phyloP scores from a whole-genome alignment of 345 rosid genomes.

The Melastoma malabathricum region DNA sequence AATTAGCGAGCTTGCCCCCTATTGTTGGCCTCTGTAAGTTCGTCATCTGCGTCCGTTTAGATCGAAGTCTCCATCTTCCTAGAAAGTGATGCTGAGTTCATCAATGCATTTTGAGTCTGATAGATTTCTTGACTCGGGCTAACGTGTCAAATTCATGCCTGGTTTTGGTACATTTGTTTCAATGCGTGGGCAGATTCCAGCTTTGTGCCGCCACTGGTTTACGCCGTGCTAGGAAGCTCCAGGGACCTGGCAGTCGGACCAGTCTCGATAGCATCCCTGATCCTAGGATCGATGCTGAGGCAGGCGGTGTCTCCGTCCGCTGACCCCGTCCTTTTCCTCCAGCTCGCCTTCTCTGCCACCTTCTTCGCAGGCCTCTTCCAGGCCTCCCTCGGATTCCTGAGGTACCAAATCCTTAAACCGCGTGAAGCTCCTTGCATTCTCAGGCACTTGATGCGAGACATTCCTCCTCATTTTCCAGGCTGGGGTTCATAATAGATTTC shows the following conservation, averaged over 20 bases:
- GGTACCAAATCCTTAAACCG: slow-evolving; percentile 18
- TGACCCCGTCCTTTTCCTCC: slow-evolving; percentile 57
- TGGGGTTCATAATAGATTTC: slow-evolving; percentile 86
- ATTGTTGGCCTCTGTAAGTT: slow-evolving; percentile 87
- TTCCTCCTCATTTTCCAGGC: slow-evolving; percentile 24
- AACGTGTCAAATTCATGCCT: too few species aligned
- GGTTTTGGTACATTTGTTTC: background rate
- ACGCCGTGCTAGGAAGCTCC: slow-evolving; percentile 92
- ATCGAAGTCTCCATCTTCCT: background rate
- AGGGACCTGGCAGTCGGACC: slow-evolving; percentile 95
- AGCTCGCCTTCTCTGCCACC: slow-evolving; percentile 78
- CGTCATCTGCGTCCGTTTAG: background rate
- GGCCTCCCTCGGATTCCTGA: slow-evolving; percentile 79
- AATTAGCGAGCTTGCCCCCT: slow-evolving; percentile 84
- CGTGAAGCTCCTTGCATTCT: background rate
- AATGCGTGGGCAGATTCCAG: slow-evolving; percentile 54
- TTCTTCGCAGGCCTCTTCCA: slow-evolving; percentile 94
- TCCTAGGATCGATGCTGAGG: slow-evolving; percentile 85
- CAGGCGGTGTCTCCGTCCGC: slow-evolving; percentile 66
- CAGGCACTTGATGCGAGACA: background rate
- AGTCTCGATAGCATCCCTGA: slow-evolving; percentile 84
- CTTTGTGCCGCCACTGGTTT: slow-evolving; percentile 89
- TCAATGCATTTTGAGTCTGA: too few species aligned
- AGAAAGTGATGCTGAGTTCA: background rate
- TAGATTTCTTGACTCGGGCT: too few species aligned